These are phyloP conservation scores for Mortierella sp. DNA, from an alignment of 371 early-diverging fungal genomes.

Conservation along the genomic window DNA sequence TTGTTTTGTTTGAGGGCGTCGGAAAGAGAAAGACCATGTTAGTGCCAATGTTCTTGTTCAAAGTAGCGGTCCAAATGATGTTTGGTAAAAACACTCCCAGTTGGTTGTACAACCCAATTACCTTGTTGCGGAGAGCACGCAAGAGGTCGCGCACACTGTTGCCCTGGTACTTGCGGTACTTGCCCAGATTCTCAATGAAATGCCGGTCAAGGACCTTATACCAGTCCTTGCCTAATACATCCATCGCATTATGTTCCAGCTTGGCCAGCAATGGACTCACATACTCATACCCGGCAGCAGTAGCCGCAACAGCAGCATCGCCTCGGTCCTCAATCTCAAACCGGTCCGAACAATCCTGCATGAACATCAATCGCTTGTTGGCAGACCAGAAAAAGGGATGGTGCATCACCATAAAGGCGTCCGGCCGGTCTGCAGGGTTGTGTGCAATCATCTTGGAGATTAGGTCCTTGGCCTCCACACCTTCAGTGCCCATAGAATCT, in stretches of 20 bases:
- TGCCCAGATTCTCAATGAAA: slow-evolving; percentile 86
- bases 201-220: slow-evolving; percentile 82
- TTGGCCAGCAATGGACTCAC: slow-evolving; percentile 66
- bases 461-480: slow-evolving; percentile 90
- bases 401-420: slow-evolving; percentile 76
- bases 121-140: slow-evolving; percentile 94
- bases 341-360: slow-evolving; percentile 96
- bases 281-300: slow-evolving; percentile 55
- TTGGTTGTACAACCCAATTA: slow-evolving; percentile 26
- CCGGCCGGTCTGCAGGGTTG: slow-evolving; percentile 84
- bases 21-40: slow-evolving; percentile 12
- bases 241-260: slow-evolving; percentile 73
- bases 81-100: no score
- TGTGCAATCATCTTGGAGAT: slow-evolving; percentile 90
- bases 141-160: slow-evolving; percentile 88
- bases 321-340: slow-evolving; percentile 85
- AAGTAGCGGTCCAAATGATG: no score
- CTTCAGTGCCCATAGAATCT: slow-evolving; percentile 77
- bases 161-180: slow-evolving; percentile 93
- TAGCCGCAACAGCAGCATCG: slow-evolving; percentile 74
- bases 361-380: slow-evolving; percentile 83
- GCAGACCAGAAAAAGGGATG: slow-evolving; percentile 98
- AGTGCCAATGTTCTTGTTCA: no score
- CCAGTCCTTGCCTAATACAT: slow-evolving; percentile 86
- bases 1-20: background rate